phyloP scores from a whole-genome alignment of 2,329 filamentous ascomycete species.

The Fusarium oxysporum region DNA sequence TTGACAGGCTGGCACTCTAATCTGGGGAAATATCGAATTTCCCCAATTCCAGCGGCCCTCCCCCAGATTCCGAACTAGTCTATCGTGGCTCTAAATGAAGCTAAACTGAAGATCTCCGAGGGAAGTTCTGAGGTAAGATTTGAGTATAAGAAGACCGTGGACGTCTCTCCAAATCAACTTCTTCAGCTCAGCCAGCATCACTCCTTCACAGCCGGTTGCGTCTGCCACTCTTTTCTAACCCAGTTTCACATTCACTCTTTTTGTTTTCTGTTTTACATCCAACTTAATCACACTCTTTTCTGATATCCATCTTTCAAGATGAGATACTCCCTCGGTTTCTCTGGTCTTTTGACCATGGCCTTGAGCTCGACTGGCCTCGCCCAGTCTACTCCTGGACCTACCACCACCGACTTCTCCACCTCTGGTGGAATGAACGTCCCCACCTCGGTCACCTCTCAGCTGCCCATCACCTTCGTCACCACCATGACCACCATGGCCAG shows the following conservation, averaged over 20 bases:
- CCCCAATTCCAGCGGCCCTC: conserved; percentile 28
- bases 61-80: conserved; percentile 1
- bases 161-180: conserved; percentile 12
- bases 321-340: conserved; percentile 34
- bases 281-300: conserved; percentile 26
- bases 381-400: neutral
- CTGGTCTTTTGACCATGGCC: conserved; percentile 39
- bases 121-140: no score
- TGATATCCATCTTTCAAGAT: conserved; percentile 8
- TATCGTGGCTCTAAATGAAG: neutral
- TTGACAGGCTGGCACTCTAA: neutral
- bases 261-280: conserved; percentile 14
- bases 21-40: conserved; percentile 31
- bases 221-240: conserved; percentile 34
- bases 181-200: conserved; percentile 37
- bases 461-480: conserved; percentile 5
- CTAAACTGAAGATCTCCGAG: accelerated
- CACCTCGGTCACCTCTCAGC: conserved; percentile 3
- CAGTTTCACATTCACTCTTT: conserved; percentile 16
- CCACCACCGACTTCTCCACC: neutral
- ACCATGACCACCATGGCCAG: conserved; percentile 20
- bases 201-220: conserved; percentile 35
- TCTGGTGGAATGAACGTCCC: conserved; percentile 21
- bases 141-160: conserved; percentile 30
- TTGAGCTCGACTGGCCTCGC: conserved; percentile 19